Evolutionary conservation across 768 basidiomycete genomes (phyloP).

Genomic region (Daedalea quercina): DNA sequence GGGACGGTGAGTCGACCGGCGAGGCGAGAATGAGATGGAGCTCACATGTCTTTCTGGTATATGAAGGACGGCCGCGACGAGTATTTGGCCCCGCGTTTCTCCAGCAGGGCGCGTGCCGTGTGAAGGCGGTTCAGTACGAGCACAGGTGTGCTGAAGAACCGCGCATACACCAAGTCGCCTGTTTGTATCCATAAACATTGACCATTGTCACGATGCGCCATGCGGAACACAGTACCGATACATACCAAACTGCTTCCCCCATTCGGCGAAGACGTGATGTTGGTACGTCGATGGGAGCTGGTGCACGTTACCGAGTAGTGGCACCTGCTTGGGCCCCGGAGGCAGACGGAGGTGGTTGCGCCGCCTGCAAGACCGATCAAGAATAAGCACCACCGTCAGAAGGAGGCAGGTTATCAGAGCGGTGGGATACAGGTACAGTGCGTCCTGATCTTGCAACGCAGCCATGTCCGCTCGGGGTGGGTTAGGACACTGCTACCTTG

Average conservation of each 20-base stretch:
- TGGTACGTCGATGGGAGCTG: constrained; percentile 19
- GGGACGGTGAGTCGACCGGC: constrained; percentile 22
- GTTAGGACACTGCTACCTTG: too few relatives aligned
- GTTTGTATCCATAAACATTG: background rate
- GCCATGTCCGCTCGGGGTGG: too few relatives aligned
- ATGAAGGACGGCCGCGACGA: constrained; percentile 18
- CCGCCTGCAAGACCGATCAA: too few relatives aligned
- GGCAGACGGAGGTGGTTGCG: constrained; percentile 16
- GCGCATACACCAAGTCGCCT: constrained; percentile 16
- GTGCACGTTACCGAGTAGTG: constrained; percentile 25
- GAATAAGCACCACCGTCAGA: too few relatives aligned
- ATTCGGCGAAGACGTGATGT: constrained; percentile 19
- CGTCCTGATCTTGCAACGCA: too few relatives aligned
- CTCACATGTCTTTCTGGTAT: constrained; percentile 17
- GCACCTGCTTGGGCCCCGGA: constrained; percentile 24
- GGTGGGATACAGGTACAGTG: too few relatives aligned
- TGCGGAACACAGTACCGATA: background rate
- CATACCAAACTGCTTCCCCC: constrained; percentile 23
- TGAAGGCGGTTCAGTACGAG: constrained; percentile 18
- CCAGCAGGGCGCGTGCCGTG: constrained; percentile 18
- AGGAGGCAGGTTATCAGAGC: too few relatives aligned
- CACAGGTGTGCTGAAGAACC: constrained; percentile 12
- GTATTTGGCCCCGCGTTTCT: constrained; percentile 21
- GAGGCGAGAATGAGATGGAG: background rate
- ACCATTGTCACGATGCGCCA: background rate